Conservation (phyloP, 1,284 basidiomycete genomes). For the Puccinia triticina region DNA sequence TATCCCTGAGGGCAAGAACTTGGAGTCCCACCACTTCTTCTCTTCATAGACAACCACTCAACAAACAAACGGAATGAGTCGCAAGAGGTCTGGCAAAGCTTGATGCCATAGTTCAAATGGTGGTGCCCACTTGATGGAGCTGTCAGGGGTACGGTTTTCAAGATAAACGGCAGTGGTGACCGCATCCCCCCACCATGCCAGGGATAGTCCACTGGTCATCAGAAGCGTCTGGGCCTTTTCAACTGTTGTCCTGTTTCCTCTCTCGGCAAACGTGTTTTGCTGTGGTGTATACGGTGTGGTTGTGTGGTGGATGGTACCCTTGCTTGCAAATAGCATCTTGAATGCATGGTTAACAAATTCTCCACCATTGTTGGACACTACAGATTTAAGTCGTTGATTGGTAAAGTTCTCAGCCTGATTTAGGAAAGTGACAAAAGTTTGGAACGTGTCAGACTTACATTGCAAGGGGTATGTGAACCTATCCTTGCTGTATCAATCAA, state of each 20-base stretch:
- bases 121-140: not conserved
- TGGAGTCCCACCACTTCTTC: not conserved
- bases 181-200: constrained; percentile 16
- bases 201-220: not conserved
- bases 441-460: constrained; percentile 14
- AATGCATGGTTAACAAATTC: not conserved
- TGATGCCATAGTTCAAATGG: constrained; percentile 1
- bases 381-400: not conserved
- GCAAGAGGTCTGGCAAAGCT: not conserved
- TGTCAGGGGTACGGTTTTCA: not conserved
- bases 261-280: not conserved
- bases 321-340: not conserved
- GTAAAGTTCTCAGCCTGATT: not conserved
- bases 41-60: not conserved
- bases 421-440: not conserved
- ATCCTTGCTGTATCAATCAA: constrained; percentile 1
- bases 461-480: not conserved
- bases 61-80: constrained; percentile 3
- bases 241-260: not conserved
- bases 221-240: not conserved
- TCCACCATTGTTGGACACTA: constrained; percentile 18
- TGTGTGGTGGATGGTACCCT: not conserved
- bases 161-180: constrained; percentile 6
- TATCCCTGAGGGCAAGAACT: not conserved
- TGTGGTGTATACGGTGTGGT: not conserved